A percentile compares a stretch with the other conserved stretches of the same genome.
Conservation (phyloP, 2,329 filamentous ascomycete species). For the Phaeosphaeria sp. region DNA sequence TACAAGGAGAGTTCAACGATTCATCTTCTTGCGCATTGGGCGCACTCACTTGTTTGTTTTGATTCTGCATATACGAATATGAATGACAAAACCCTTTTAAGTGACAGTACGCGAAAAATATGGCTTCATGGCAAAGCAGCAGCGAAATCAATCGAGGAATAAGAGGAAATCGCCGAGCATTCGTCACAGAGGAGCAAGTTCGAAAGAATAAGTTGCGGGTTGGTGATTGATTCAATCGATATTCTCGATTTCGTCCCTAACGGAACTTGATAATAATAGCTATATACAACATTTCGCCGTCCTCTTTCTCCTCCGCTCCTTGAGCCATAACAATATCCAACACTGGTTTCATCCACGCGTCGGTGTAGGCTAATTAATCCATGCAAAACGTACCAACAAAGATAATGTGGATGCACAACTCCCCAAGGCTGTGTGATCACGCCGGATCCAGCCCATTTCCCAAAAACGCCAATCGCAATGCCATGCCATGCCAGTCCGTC, state of each 20-base stretch:
- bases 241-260: neutral
- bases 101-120: too few relatives aligned
- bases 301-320: too few relatives aligned
- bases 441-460: neutral
- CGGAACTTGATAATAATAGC: neutral
- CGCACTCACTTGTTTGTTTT: too few relatives aligned
- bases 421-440: neutral
- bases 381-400: neutral
- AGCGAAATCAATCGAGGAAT: too few relatives aligned
- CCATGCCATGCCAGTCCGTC: neutral
- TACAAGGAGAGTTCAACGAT: neutral
- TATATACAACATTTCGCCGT: neutral
- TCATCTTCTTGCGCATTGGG: too few relatives aligned
- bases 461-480: slow-evolving; percentile 1
- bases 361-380: neutral
- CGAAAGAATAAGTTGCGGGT: neutral
- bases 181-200: neutral
- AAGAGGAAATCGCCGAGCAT: too few relatives aligned
- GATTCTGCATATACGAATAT: too few relatives aligned
- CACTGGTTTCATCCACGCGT: neutral
- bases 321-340: neutral
- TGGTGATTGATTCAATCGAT: neutral
- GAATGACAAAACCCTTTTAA: too few relatives aligned
- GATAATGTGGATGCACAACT: neutral
- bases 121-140: too few relatives aligned